phyloP scores from a whole-genome alignment of 257 asterid species.

The Solanum microdontum region DNA sequence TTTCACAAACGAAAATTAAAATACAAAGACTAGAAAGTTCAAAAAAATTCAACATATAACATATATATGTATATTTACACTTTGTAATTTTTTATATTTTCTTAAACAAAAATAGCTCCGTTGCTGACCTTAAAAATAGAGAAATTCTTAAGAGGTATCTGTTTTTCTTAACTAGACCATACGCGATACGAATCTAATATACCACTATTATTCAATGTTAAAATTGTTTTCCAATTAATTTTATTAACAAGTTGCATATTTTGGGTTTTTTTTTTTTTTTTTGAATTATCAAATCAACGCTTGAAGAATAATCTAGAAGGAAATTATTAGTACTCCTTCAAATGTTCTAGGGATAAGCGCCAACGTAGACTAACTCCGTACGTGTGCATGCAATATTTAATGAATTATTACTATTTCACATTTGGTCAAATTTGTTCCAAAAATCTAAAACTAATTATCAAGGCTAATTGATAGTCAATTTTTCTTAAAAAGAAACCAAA shows the following conservation, averaged over 20 bases:
- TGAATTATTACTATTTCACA: not conserved
- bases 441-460: not conserved
- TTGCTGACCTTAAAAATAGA: not conserved
- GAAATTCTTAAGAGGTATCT: accelerated
- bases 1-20: not conserved
- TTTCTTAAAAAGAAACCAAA: not conserved
- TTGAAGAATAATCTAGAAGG: not conserved
- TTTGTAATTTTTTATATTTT: not conserved
- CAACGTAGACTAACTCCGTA: not conserved
- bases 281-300: not conserved
- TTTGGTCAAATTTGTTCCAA: not conserved
- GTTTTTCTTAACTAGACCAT: not conserved
- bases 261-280: not conserved
- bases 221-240: not conserved
- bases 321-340: not conserved
- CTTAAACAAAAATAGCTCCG: accelerated
- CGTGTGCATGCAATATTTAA: not conserved
- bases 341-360: not conserved
- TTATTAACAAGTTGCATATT: not conserved
- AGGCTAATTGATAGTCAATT: not conserved
- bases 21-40: not conserved
- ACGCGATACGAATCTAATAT: not conserved
- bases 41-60: not conserved
- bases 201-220: not conserved
- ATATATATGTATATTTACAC: too few species aligned